Evolutionary conservation across 2,329 filamentous ascomycete species (phyloP).

Genomic region (Penicillium sclerotigenum): DNA sequence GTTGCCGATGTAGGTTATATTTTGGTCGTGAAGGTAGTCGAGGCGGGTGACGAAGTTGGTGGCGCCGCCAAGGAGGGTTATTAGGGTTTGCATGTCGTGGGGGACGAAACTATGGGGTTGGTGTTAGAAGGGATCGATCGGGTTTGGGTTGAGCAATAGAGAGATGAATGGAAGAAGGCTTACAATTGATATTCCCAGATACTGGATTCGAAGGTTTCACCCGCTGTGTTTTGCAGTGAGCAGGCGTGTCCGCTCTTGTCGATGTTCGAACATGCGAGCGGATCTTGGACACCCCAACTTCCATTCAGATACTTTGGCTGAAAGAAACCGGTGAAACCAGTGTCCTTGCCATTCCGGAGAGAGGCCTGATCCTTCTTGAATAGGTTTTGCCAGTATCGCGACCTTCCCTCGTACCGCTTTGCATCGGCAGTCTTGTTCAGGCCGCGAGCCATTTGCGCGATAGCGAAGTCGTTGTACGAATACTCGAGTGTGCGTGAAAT

Average conservation of each 20-base stretch:
- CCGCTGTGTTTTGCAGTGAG: slow-evolving; percentile 33
- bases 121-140: slow-evolving; percentile 27
- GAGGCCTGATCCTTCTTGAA: slow-evolving; percentile 62
- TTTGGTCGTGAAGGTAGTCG: slow-evolving; percentile 61
- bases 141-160: slow-evolving; percentile 39
- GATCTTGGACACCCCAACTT: slow-evolving; percentile 66
- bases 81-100: slow-evolving; percentile 52
- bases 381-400: slow-evolving; percentile 66
- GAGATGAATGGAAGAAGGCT: slow-evolving; percentile 36
- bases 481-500: slow-evolving; percentile 73
- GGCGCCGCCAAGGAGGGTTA: slow-evolving; percentile 59
- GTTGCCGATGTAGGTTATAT: slow-evolving; percentile 65
- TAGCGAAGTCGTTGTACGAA: slow-evolving; percentile 69
- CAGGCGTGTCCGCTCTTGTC: slow-evolving; percentile 42
- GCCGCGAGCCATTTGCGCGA: slow-evolving; percentile 59
- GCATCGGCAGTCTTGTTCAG: slow-evolving; percentile 55
- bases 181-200: slow-evolving; percentile 46
- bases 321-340: slow-evolving; percentile 69
- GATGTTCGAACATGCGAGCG: slow-evolving; percentile 55
- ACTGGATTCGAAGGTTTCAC: slow-evolving; percentile 36
- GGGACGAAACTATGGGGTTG: slow-evolving; percentile 49
- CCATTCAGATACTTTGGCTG: slow-evolving; percentile 66
- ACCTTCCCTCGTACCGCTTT: slow-evolving; percentile 57
- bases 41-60: slow-evolving; percentile 56
- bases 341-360: slow-evolving; percentile 55